These are phyloP conservation scores for Escovopsis sp. DNA, from an alignment of 2,329 filamentous ascomycete species.

Conservation along the genomic window DNA sequence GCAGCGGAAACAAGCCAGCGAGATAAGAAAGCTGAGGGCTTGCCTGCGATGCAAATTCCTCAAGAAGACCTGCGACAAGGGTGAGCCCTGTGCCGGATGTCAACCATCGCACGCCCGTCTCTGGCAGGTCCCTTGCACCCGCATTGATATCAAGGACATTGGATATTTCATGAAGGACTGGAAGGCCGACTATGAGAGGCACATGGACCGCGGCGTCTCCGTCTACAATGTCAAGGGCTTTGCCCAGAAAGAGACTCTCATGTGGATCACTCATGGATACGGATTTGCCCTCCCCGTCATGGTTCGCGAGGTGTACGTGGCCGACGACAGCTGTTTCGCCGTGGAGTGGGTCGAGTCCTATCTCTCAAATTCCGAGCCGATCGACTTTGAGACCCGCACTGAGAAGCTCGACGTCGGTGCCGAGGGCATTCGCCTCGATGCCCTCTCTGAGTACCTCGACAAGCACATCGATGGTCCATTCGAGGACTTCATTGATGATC, in stretches of 20 bases:
- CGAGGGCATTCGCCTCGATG: slow-evolving; percentile 68
- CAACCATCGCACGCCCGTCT: slow-evolving; percentile 88
- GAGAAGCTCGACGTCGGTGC: slow-evolving; percentile 79
- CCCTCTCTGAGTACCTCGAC: slow-evolving; percentile 84
- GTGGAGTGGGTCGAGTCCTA: slow-evolving; percentile 86
- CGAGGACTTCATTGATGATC: slow-evolving; percentile 86
- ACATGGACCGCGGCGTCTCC: slow-evolving; percentile 73
- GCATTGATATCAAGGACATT: slow-evolving; percentile 97
- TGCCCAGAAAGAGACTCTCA: slow-evolving; percentile 47
- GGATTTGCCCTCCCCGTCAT: slow-evolving; percentile 85
- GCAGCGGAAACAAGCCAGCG: slow-evolving; percentile 89
- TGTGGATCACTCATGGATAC: slow-evolving; percentile 95
- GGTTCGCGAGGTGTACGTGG: slow-evolving; percentile 85
- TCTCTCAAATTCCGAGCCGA: slow-evolving; percentile 51
- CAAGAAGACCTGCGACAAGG: slow-evolving; percentile 98
- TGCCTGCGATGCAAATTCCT: slow-evolving; percentile 95
- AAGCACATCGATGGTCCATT: slow-evolving; percentile 87
- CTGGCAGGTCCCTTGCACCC: slow-evolving; percentile 95
- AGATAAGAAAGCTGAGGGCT: slow-evolving; percentile 87
- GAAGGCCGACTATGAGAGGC: slow-evolving; percentile 92
- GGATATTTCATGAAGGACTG: slow-evolving; percentile 99
- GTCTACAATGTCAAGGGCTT: slow-evolving; percentile 91
- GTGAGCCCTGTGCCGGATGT: slow-evolving; percentile 88
- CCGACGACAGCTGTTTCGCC: slow-evolving; percentile 82
- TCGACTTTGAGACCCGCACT: slow-evolving; percentile 73